Evolutionary conservation across 2,329 filamentous ascomycete species (phyloP).

Genomic region (Trichoderma breve): DNA sequence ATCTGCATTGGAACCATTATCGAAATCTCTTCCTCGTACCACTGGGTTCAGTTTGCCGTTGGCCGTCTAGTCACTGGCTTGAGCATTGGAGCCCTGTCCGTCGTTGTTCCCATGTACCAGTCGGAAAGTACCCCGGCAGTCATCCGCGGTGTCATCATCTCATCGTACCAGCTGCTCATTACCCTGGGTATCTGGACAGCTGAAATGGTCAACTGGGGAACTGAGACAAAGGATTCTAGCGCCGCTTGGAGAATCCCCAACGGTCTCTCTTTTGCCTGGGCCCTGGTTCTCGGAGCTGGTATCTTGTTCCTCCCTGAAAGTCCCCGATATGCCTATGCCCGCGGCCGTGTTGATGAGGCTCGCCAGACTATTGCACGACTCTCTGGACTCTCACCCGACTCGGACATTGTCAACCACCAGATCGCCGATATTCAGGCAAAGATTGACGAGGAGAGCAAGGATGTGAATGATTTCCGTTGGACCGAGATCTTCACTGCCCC

Average conservation of each 20-base stretch:
- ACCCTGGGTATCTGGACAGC: slow-evolving; percentile 14
- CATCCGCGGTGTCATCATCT: slow-evolving; percentile 17
- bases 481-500: slow-evolving; percentile 13
- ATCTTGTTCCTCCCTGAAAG: slow-evolving; percentile 9
- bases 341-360: slow-evolving; percentile 4
- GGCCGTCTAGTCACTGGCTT: slow-evolving; percentile 6
- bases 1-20: slow-evolving; percentile 3
- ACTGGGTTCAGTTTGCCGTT: slow-evolving; percentile 16
- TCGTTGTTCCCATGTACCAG: slow-evolving; percentile 13
- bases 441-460: slow-evolving; percentile 10
- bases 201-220: slow-evolving; percentile 17
- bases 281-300: slow-evolving; percentile 7
- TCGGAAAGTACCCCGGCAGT: slow-evolving; percentile 11
- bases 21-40: slow-evolving; percentile 3
- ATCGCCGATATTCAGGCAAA: slow-evolving; percentile 12
- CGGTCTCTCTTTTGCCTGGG: slow-evolving; percentile 9
- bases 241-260: slow-evolving; percentile 15
- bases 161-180: slow-evolving; percentile 15
- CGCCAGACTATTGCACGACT: slow-evolving; percentile 12
- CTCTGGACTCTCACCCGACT: background rate
- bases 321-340: slow-evolving; percentile 9
- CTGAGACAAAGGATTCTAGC: background rate
- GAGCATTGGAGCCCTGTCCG: slow-evolving; percentile 9
- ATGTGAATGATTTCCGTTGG: background rate
- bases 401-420: slow-evolving; percentile 3